These are phyloP conservation scores for Aspergillus clavatus DNA, from an alignment of 2,329 filamentous ascomycete species.

Conservation along the genomic window DNA sequence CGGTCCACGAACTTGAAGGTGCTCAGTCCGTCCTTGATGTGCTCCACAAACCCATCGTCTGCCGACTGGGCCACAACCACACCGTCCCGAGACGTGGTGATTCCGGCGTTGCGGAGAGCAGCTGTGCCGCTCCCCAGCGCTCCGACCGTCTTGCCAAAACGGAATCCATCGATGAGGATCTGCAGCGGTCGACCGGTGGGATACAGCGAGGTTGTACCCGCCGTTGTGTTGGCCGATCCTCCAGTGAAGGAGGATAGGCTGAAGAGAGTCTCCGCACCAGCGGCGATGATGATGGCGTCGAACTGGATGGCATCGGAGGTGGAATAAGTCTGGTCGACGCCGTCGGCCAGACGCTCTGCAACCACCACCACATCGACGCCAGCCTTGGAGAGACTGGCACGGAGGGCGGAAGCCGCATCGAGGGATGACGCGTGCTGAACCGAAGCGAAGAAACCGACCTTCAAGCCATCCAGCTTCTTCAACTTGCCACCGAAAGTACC, in stretches of 20 bases:
- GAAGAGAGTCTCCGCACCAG: conserved; percentile 54
- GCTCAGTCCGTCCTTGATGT: conserved; percentile 55
- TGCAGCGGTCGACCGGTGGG: conserved; percentile 59
- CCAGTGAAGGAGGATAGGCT: conserved; percentile 17
- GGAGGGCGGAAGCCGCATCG: conserved; percentile 48
- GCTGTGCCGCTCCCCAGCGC: conserved; percentile 48
- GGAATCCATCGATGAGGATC: conserved; percentile 59
- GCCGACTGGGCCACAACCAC: conserved; percentile 31
- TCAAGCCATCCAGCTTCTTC: conserved; percentile 57
- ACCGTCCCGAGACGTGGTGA: conserved; percentile 35
- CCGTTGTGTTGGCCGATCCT: conserved; percentile 20
- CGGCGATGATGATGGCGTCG: conserved; percentile 52
- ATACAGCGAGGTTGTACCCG: conserved; percentile 54
- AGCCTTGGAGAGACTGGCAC: conserved; percentile 30
- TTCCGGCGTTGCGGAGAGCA: conserved; percentile 42
- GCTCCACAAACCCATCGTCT: conserved; percentile 38
- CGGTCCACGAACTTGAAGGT: conserved; percentile 63
- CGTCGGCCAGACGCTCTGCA: conserved; percentile 52
- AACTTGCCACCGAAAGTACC: conserved; percentile 57
- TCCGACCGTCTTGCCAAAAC: conserved; percentile 66
- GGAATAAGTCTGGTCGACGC: conserved; percentile 61
- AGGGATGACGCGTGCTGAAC: conserved; percentile 43
- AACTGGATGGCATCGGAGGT: conserved; percentile 51
- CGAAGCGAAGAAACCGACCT: conserved; percentile 58
- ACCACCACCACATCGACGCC: conserved; percentile 58